A percentile compares a stretch with the other conserved stretches of the same genome.
Evolutionary conservation across 2,329 filamentous ascomycete species (phyloP).

Genomic region (Lithohypha guttulata): DNA sequence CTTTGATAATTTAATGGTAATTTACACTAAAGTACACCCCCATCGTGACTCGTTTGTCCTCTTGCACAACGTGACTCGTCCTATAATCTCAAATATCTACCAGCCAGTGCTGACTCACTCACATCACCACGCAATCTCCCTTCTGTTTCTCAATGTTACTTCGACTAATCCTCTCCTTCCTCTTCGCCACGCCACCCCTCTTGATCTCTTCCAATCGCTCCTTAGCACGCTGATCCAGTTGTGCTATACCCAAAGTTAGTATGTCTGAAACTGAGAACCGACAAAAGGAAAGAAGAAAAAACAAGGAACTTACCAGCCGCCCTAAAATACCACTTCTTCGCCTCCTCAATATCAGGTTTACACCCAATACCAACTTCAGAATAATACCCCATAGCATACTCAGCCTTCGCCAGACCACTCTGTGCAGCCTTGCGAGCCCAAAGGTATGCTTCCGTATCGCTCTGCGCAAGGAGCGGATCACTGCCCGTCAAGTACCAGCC

Average conservation of each 20-base stretch:
- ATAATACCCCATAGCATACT: constrained; percentile 98
- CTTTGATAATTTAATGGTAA: too few species aligned
- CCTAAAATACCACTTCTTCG: constrained; percentile 95
- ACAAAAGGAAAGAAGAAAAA: too few species aligned
- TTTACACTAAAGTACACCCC: too few species aligned
- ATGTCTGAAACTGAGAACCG: background rate
- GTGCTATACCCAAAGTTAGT: constrained; percentile 46
- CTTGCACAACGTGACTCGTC: too few species aligned
- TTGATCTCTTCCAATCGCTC: constrained; percentile 90
- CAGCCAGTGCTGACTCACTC: too few species aligned
- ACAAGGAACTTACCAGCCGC: constrained; percentile 75
- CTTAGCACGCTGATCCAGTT: constrained; percentile 87
- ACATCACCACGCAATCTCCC: constrained; percentile 82
- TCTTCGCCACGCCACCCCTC: constrained; percentile 59
- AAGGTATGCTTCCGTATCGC: constrained; percentile 89
- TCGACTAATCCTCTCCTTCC: constrained; percentile 68
- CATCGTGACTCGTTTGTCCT: too few species aligned
- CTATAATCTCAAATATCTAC: too few species aligned
- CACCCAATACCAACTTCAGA: constrained; percentile 91
- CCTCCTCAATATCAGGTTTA: constrained; percentile 77
- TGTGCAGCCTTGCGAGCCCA: constrained; percentile 92
- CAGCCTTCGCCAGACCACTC: constrained; percentile 79
- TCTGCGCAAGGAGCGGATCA: constrained; percentile 78
- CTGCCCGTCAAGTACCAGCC: constrained; percentile 94
- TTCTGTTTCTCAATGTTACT: constrained; percentile 74